Evolutionary conservation across 2,329 filamentous ascomycete genomes (phyloP), one percentile per base, ranked within the genome.

Genomic region (Pseudocercospora crystallina): DNA sequence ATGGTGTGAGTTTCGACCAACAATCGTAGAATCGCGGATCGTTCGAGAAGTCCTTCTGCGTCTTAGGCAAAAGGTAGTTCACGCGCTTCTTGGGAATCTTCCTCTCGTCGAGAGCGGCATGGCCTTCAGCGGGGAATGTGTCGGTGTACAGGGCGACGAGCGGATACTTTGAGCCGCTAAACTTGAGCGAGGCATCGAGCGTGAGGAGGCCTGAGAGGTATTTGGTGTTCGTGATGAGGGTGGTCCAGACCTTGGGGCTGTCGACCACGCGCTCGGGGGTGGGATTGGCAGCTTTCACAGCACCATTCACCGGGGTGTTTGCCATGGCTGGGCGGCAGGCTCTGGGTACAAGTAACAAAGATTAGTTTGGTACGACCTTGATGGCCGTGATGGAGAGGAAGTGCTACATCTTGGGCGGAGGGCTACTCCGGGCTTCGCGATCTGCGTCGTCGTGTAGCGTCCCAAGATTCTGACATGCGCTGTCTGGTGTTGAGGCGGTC

Each of bases 11-110:
- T 73, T 95, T 96, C 70, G 80, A 88, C 89, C 90, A 96, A 77
- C 86, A 90, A 71, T 95, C 89, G 72, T 89, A 86, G 78, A 95
- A 95, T 61, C 90, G 85, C 43, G 86, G 84, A 70, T 95, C 90
- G 54, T 87, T 81, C 63, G 76, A 80, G 74, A 84, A 95, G 72
- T 88, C 84, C 54, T 83, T 84, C 43, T 75, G 68, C 31, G 77
- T 71, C 2, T 79, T 79, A 1, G 90, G 89, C 9, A 87, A 75
- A 34, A 96, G 79, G 69, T 88, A 87, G 42, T 84, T 80, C 61
- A 95, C 84, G 61, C 77, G 80, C 70, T 87, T 83, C 52, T 81
- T 80, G 26, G 83, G 76, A 59, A 95, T 91, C 44, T 79, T 77
- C 58, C 90, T 84, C 5, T 77, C 77, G 15, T 82, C 76, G 45